Percentiles rank a stretch among this genome's conserved stretches.
These are phyloP conservation scores for Fagus sylvatica DNA, from an alignment of 306 rosid species.

Conservation along the genomic window DNA sequence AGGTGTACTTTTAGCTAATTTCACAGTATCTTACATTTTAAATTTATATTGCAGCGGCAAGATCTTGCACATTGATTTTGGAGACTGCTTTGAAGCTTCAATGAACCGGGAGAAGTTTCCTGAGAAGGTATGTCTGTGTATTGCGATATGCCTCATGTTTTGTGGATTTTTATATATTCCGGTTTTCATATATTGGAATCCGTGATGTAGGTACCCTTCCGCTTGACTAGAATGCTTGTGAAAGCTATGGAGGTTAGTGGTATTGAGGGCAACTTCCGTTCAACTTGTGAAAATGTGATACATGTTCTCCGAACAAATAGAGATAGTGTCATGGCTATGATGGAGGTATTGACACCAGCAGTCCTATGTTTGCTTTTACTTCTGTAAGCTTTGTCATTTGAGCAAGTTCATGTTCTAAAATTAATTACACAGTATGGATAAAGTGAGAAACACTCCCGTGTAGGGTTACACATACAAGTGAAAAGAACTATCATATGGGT, in stretches of 20 bases:
- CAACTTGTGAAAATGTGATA: constrained; percentile 97
- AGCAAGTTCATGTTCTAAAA: not conserved
- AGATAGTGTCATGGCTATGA: constrained; percentile 98
- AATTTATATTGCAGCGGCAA: constrained; percentile 69
- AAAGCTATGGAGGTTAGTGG: constrained; percentile 99
- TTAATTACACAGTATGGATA: not conserved
- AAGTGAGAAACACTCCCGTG: not conserved
- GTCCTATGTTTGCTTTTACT: not conserved
- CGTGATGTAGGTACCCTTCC: constrained; percentile 79
- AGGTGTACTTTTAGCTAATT: constrained; percentile 3
- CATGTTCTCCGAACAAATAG: constrained; percentile 84
- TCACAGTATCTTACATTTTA: constrained; percentile 29
- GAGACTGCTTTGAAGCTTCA: constrained; percentile 98
- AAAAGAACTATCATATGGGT: not conserved
- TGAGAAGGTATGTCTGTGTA: constrained; percentile 63
- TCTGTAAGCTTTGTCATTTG: not conserved
- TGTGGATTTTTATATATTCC: constrained; percentile 9
- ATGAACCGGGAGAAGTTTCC: constrained; percentile 99
- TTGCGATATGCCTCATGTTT: constrained; percentile 2
- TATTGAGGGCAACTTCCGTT: constrained; percentile 95
- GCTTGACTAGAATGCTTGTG: constrained; percentile 98
- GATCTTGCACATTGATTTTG: constrained; percentile 96
- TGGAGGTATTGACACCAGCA: constrained; percentile 71
- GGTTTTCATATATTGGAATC: constrained; percentile 25
- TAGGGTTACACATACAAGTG: not conserved